These are phyloP conservation scores for Lipomyces sp. DNA, from an alignment of 805 yeast species.

Conservation along the genomic window DNA sequence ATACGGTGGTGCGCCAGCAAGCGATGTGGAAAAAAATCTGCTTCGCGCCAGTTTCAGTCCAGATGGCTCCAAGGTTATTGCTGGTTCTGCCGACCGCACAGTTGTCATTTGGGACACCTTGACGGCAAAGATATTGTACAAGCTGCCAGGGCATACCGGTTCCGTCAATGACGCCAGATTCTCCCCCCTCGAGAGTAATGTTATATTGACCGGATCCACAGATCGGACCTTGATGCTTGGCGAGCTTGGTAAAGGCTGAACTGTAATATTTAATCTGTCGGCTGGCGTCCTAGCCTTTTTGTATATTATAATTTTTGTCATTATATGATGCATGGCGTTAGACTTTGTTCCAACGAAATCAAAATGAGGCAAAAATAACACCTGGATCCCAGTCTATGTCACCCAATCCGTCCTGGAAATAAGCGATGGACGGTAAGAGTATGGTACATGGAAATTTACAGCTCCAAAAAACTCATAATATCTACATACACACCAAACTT, in stretches of 20 bases:
- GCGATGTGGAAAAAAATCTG: constrained; percentile 54
- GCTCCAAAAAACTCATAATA: not conserved
- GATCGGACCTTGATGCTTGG: constrained; percentile 39
- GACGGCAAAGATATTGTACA: constrained; percentile 54
- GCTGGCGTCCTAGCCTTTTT: not conserved
- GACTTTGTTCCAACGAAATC: not conserved
- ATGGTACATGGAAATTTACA: not conserved
- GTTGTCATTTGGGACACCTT: constrained; percentile 65
- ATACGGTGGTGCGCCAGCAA: constrained; percentile 62
- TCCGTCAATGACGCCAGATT: constrained; percentile 64
- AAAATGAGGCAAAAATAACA: not conserved
- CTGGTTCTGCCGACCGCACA: constrained; percentile 69
- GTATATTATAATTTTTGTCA: not conserved
- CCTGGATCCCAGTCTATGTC: constrained; percentile 2
- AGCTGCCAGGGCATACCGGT: constrained; percentile 65
- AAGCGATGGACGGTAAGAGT: not conserved
- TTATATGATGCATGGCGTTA: not conserved
- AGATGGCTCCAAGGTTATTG: constrained; percentile 50
- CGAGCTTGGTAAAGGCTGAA: constrained; percentile 29
- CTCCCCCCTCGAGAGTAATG: constrained; percentile 52
- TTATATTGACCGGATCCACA: constrained; percentile 34
- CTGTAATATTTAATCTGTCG: not conserved
- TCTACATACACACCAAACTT: constrained; percentile 1
- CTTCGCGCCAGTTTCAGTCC: constrained; percentile 54
- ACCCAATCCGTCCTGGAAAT: not conserved